Percentiles rank a stretch among this genome's conserved stretches.
These are phyloP conservation scores for Penicillium verrucosum DNA, from an alignment of 2,329 filamentous ascomycete genomes.

Conservation along the genomic window DNA sequence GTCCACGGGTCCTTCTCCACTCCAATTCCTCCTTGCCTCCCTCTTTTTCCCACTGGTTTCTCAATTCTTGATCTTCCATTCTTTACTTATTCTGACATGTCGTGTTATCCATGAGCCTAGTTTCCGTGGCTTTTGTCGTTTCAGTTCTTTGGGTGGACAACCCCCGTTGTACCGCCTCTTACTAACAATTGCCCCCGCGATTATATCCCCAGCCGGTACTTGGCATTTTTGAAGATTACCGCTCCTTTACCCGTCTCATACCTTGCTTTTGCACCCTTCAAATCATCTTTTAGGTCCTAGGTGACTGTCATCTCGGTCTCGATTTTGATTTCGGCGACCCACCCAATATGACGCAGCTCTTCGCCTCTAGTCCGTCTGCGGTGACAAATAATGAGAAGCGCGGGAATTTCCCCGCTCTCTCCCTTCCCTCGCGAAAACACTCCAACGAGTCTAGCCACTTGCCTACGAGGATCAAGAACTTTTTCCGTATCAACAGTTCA, in stretches of 20 bases:
- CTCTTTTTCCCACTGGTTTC: slow-evolving; percentile 10
- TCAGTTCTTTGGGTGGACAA: slow-evolving; percentile 25
- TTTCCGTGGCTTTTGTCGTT: slow-evolving; percentile 15
- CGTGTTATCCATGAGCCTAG: slow-evolving; percentile 19
- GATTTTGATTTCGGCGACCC: background rate
- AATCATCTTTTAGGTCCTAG: slow-evolving; percentile 4
- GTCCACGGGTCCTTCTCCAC: slow-evolving; percentile 20
- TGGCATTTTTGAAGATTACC: slow-evolving; percentile 13
- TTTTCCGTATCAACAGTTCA: slow-evolving; percentile 63
- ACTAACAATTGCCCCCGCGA: slow-evolving; percentile 9
- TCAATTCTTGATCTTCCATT: background rate
- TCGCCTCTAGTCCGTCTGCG: slow-evolving; percentile 39
- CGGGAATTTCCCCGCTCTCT: slow-evolving; percentile 46
- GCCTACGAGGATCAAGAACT: slow-evolving; percentile 65
- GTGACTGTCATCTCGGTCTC: background rate
- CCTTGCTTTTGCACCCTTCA: slow-evolving; percentile 11
- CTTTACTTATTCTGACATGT: slow-evolving; percentile 12
- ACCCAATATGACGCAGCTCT: slow-evolving; percentile 44
- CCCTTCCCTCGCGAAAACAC: slow-evolving; percentile 46
- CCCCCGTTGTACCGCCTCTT: slow-evolving; percentile 17
- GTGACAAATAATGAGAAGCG: slow-evolving; percentile 45
- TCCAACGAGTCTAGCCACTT: slow-evolving; percentile 48
- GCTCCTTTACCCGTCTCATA: slow-evolving; percentile 3
- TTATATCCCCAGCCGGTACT: slow-evolving; percentile 19
- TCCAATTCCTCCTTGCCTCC: slow-evolving; percentile 13